Percentiles rank a stretch among this genome's conserved stretches.
Evolutionary conservation across 2,329 filamentous ascomycete species (phyloP).

Genomic region (Orbilia quercus): DNA sequence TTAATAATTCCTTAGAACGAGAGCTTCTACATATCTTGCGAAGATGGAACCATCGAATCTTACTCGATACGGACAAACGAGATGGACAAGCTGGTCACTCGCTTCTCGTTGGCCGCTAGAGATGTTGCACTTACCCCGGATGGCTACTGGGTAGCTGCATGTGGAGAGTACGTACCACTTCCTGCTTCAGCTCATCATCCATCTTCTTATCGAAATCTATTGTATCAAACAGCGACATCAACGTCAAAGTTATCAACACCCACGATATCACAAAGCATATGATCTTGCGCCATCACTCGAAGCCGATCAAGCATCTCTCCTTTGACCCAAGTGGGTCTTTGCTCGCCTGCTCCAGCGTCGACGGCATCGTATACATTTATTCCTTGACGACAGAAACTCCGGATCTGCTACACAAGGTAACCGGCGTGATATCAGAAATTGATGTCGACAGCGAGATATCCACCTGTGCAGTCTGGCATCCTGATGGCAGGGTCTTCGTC

Average conservation of each 20-base stretch:
- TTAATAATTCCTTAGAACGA: constrained; percentile 69
- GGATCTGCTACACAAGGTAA: constrained; percentile 82
- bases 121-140: constrained; percentile 86
- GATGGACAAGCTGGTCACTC: constrained; percentile 83
- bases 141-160: constrained; percentile 87
- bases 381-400: constrained; percentile 81
- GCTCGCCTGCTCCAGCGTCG: constrained; percentile 83
- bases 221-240: constrained; percentile 73
- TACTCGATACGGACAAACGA: constrained; percentile 81
- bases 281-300: constrained; percentile 82
- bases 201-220: not conserved
- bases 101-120: constrained; percentile 85
- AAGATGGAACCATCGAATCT: constrained; percentile 94
- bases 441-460: constrained; percentile 82
- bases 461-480: constrained; percentile 86
- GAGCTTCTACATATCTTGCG: constrained; percentile 87
- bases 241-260: constrained; percentile 87
- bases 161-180: constrained; percentile 79
- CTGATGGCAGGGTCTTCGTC: constrained; percentile 90
- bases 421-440: constrained; percentile 79
- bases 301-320: constrained; percentile 88
- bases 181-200: not conserved
- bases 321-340: constrained; percentile 84
- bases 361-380: constrained; percentile 91
- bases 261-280: constrained; percentile 80